Base-by-base conservation (phyloP, 257 asterid species). In the Solanum dulcamara region DNA sequence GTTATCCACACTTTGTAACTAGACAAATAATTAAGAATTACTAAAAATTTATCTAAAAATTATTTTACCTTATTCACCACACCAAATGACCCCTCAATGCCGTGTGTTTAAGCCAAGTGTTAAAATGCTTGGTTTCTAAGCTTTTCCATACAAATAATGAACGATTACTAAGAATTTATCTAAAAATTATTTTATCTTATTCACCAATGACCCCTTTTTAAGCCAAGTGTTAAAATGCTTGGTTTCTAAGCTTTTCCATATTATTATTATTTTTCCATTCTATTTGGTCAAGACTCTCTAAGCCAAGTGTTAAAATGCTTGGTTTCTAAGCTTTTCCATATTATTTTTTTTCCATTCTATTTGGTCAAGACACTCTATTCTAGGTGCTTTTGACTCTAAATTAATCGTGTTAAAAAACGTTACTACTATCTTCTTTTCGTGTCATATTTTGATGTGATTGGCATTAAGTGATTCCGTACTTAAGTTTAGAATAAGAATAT, bases 41-140 rank as follows among this genome's bases (percentile, higher is more conserved):
- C n/a, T n/a, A n/a, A n/a, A n/a, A n/a, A n/a, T n/a, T n/a, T n/a
- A n/a, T n/a, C n/a, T n/a, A n/a, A n/a, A n/a, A n/a, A n/a, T n/a
- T n/a, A n/a, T n/a, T n/a, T n/a, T n/a, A n/a, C n/a, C n/a, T n/a
- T n/a, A n/a, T n/a, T n/a, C n/a, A n/a, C n/a, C n/a, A n/a, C n/a
- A n/a, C n/a, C n/a, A n/a, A n/a, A n/a, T n/a, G n/a, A n/a, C n/a
- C n/a, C n/a, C n/a, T n/a, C 26, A 88, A 86, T n/a, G 84, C 88
- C 83, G 86, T 86, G 84, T n/a, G n/a, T n/a, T n/a, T 40, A 88
- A 86, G 84, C 88, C 83, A 88, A 88, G 84, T n/a, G n/a, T n/a
- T n/a, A n/a, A n/a, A n/a, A n/a, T n/a, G n/a, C n/a, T n/a, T n/a
- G n/a, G n/a, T n/a, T n/a, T n/a, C n/a, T n/a, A n/a, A n/a, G n/a